A percentile compares a stretch with the other conserved stretches of the same genome.
These are phyloP conservation scores for Globisporangium alternatum DNA, from an alignment of 352 stramenopile species.

Conservation along the genomic window DNA sequence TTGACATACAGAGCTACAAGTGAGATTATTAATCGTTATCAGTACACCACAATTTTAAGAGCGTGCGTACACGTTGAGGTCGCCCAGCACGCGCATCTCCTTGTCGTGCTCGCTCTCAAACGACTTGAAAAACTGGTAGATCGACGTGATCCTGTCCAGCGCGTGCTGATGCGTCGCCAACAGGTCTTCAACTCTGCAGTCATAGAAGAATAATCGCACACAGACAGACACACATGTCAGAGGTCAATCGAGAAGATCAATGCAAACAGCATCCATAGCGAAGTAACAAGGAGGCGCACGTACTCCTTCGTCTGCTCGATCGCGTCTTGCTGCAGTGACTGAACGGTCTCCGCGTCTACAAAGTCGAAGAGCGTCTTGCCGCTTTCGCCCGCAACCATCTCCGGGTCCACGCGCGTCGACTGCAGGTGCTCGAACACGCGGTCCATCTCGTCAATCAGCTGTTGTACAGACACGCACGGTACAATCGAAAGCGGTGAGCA, in stretches of 20 bases:
- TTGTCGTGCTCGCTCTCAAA: slow-evolving; percentile 42
- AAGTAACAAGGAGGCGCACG: slow-evolving; percentile 4
- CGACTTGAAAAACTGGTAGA: slow-evolving; percentile 63
- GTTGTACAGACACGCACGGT: not conserved
- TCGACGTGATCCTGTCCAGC: slow-evolving; percentile 50
- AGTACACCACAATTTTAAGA: not conserved
- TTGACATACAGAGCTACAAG: not conserved
- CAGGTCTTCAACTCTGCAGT: slow-evolving; percentile 63
- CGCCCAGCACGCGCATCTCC: slow-evolving; percentile 28
- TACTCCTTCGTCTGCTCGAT: slow-evolving; percentile 70
- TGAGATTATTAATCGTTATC: not conserved
- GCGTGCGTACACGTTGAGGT: not conserved
- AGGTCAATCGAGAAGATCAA: not conserved
- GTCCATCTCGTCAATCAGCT: slow-evolving; percentile 78
- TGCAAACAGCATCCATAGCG: not conserved
- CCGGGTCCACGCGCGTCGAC: slow-evolving; percentile 42
- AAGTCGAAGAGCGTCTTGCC: slow-evolving; percentile 85
- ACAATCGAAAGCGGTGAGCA: not conserved
- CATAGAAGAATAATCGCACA: not conserved
- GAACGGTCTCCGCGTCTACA: slow-evolving; percentile 77
- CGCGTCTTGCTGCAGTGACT: slow-evolving; percentile 74
- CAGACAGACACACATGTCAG: not conserved
- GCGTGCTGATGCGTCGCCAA: slow-evolving; percentile 56
- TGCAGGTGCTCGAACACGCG: slow-evolving; percentile 68
- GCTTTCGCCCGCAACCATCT: slow-evolving; percentile 46